phyloP scores from a whole-genome alignment of 352 stramenopile species.

The Phytophthora pini region DNA sequence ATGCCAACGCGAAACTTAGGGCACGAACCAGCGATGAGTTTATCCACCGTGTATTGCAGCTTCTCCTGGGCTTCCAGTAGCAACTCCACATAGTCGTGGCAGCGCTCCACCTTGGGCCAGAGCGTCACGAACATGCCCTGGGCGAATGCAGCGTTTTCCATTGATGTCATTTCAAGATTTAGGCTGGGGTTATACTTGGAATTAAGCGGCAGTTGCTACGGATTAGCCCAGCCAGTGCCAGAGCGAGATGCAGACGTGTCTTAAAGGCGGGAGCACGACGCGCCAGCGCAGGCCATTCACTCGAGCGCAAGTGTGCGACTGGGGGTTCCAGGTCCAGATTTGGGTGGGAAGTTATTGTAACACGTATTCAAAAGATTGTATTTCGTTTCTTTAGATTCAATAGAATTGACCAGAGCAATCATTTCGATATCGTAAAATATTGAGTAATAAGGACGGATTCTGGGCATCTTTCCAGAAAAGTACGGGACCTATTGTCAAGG shows the following conservation, averaged over 20 bases:
- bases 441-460: no score
- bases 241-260: conserved; percentile 4
- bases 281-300: conserved; percentile 28
- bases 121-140: conserved; percentile 82
- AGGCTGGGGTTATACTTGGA: not conserved
- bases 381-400: no score
- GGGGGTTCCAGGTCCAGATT: not conserved
- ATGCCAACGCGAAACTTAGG: not conserved
- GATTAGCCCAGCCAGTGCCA: not conserved
- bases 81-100: conserved; percentile 76
- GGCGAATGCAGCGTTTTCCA: conserved; percentile 51
- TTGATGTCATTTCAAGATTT: conserved; percentile 23
- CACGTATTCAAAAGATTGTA: conserved; percentile 4
- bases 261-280: conserved; percentile 15
- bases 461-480: no score
- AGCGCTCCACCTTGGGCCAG: conserved; percentile 87
- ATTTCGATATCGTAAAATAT: no score
- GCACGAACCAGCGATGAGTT: conserved; percentile 57
- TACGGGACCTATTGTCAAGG: no score
- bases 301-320: conserved; percentile 13
- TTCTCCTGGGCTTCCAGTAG: conserved; percentile 75
- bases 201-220: not conserved
- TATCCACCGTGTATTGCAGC: conserved; percentile 71
- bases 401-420: no score
- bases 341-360: not conserved